phyloP scores from a whole-genome alignment of 2,329 filamentous ascomycete genomes.

The Xylaria sp. region DNA sequence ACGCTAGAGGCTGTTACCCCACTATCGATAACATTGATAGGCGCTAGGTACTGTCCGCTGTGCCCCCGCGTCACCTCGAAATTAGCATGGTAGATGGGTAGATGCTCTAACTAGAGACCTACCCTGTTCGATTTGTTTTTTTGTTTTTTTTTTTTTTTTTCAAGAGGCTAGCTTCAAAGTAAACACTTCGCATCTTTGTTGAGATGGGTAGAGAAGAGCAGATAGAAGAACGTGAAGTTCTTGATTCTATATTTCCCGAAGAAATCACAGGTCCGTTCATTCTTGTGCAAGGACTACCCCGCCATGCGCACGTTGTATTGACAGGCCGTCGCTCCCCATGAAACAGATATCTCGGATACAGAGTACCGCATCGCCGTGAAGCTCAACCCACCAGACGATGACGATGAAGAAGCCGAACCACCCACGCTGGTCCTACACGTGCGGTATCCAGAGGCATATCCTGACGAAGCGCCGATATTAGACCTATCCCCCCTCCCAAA shows the following conservation, averaged over 20 bases:
- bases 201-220: slow-evolving; percentile 85
- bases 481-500: slow-evolving; percentile 82
- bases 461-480: slow-evolving; percentile 84
- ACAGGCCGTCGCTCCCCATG: slow-evolving; percentile 28
- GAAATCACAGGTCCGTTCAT: slow-evolving; percentile 82
- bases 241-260: slow-evolving; percentile 97
- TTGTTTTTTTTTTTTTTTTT: not conserved
- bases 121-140: not conserved
- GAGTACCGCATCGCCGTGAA: slow-evolving; percentile 87
- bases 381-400: slow-evolving; percentile 78
- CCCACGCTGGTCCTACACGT: slow-evolving; percentile 85
- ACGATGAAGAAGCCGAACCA: slow-evolving; percentile 70
- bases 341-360: slow-evolving; percentile 84
- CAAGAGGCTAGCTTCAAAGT: not conserved
- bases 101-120: slow-evolving; percentile 1
- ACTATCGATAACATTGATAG: slow-evolving; percentile 37
- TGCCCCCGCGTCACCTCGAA: slow-evolving; percentile 16
- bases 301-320: slow-evolving; percentile 27
- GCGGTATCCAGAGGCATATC: slow-evolving; percentile 89
- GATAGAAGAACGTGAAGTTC: slow-evolving; percentile 93
- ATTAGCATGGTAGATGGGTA: not conserved
- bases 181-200: slow-evolving; percentile 6
- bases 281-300: slow-evolving; percentile 22
- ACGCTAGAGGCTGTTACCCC: slow-evolving; percentile 32
- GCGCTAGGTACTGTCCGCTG: not conserved